phyloP scores from a whole-genome alignment of 768 basidiomycete species.

The Kwoniella europaea region DNA sequence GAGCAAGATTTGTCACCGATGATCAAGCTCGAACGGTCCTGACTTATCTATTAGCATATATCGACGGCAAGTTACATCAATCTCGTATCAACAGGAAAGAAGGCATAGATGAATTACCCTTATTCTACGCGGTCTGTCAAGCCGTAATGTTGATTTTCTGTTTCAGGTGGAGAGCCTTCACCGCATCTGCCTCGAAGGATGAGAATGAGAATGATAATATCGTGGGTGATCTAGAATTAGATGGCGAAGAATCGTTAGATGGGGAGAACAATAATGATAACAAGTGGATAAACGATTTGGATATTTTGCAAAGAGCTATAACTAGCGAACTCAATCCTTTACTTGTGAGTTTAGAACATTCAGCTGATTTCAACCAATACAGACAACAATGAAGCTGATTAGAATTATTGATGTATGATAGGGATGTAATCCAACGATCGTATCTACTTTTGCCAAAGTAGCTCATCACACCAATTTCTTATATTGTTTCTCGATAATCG shows the following conservation, averaged over 20 bases:
- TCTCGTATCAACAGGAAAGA: constrained; percentile 61
- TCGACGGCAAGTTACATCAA: constrained; percentile 76
- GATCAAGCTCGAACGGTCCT: constrained; percentile 75
- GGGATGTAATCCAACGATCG: constrained; percentile 89
- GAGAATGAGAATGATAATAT: constrained; percentile 61
- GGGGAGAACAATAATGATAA: constrained; percentile 52
- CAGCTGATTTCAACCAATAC: background rate
- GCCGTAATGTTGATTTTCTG: constrained; percentile 96
- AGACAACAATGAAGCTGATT: constrained; percentile 3
- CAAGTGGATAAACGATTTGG: constrained; percentile 85
- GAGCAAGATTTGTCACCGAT: constrained; percentile 82
- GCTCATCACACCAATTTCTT: constrained; percentile 88
- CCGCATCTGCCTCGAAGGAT: constrained; percentile 47
- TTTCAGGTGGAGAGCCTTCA: constrained; percentile 91
- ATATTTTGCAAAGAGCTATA: constrained; percentile 77
- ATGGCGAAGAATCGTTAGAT: constrained; percentile 39
- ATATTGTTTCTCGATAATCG: constrained; percentile 91
- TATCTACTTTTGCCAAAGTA: constrained; percentile 89
- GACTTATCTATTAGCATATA: constrained; percentile 81
- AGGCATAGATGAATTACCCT: constrained; percentile 62
- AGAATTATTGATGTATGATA: constrained; percentile 48
- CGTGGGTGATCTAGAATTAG: constrained; percentile 53
- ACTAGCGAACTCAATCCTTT: constrained; percentile 85
- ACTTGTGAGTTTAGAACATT: constrained; percentile 65
- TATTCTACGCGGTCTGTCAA: constrained; percentile 92